Percentiles rank a stretch among this genome's conserved stretches.
These are phyloP conservation scores for Thelephora aurantiotincta DNA, from an alignment of 768 basidiomycete genomes.

Conservation along the genomic window DNA sequence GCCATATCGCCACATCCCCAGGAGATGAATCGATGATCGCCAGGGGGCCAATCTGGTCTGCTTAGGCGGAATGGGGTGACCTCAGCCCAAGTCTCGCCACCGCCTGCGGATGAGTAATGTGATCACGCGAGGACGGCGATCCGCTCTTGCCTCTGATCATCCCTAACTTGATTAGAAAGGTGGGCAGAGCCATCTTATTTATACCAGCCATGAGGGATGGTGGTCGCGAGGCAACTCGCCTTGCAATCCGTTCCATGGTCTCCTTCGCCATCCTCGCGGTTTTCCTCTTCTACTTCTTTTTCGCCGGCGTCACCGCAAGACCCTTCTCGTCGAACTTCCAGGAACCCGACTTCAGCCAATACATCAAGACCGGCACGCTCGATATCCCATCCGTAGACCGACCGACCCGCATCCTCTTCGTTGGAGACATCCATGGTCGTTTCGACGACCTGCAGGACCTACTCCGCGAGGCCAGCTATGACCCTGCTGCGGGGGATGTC, in stretches of 20 bases:
- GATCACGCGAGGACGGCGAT: no score
- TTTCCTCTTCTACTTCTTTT: slow-evolving; percentile 31
- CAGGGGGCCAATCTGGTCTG: no score
- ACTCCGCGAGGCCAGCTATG: slow-evolving; percentile 45
- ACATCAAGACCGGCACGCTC: slow-evolving; percentile 28
- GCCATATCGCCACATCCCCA: no score
- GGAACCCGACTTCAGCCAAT: slow-evolving; percentile 38
- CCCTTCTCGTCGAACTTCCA: background rate
- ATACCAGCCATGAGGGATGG: no score
- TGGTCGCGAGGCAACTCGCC: no score
- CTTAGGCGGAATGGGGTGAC: no score
- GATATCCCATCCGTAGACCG: slow-evolving; percentile 27
- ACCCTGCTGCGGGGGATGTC: slow-evolving; percentile 37
- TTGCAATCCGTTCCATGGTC: slow-evolving; percentile 10
- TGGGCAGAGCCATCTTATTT: no score
- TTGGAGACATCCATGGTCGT: slow-evolving; percentile 90
- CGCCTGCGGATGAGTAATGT: no score
- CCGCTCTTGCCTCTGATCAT: no score
- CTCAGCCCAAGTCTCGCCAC: no score
- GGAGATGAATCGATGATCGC: no score
- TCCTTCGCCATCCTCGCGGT: slow-evolving; percentile 23
- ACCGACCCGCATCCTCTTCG: slow-evolving; percentile 46
- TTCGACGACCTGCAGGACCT: slow-evolving; percentile 51
- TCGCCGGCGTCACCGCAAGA: slow-evolving; percentile 14
- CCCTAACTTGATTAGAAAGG: no score